Base-by-base conservation (phyloP, 179 eudicot species). In the Drosera spatulata region DNA sequence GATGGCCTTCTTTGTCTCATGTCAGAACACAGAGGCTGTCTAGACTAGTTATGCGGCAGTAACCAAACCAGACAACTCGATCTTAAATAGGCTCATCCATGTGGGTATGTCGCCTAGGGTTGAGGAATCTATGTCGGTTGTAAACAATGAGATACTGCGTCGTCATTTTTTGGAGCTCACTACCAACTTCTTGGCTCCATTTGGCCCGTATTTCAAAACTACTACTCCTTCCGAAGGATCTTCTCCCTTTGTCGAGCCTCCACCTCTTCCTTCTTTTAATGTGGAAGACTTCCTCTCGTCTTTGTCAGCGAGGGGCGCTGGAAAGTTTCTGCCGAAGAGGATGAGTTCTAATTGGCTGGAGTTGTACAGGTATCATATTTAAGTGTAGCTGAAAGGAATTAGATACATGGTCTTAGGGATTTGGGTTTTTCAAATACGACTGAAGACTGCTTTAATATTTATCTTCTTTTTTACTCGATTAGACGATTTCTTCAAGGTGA, bases 41-140 rank as follows among this genome's bases (percentile, higher is more conserved):
- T 93, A 96, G 99, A 82, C 77, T 56, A 83, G 73, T 39, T 89
- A 89, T 69, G 64, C 72, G 41, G 77, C 93, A 38, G 82, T 79
- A 43, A 89, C 91, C 44, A 93, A 89, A 73, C 99, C 99, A 13
- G 99, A 93, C 66, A 89, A 95, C 11, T 80, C 95, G 51, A 82
- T 93, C 64, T 79, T 93, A 75, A 93, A 93, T 68, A 82, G 99
- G 82, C 95, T 93, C 52, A 74, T 93, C 58, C 95, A 93, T 86
- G 99, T 93, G 3, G 99, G 99, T 39, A 60, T 88, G 53, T 93
- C 95, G 15, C 84, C 90, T 11, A 78, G 93, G 72, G 85, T 89
- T 53, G 99, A 89, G 78, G 97, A 93, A 69, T 93, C 99, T 42
- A 93, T 93, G 99, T 89, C 95, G 38, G 95, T 93, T 67, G 99